These are phyloP conservation scores for Colletotrichum higginsianum DNA, from an alignment of 2,329 filamentous ascomycete species.

Conservation along the genomic window DNA sequence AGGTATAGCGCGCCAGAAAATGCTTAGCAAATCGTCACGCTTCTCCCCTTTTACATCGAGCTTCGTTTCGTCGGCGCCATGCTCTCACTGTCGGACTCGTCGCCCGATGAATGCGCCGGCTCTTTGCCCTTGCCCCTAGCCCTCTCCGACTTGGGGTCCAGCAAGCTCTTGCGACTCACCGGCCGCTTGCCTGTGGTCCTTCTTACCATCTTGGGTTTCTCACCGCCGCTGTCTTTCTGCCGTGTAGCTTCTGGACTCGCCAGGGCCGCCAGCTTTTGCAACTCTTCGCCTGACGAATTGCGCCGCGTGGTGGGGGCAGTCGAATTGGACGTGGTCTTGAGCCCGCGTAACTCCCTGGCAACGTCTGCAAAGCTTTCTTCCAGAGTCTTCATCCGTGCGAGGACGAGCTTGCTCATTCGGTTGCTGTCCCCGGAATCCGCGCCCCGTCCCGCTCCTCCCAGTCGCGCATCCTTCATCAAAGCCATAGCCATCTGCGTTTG, in stretches of 20 bases:
- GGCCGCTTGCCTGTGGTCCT: constrained; percentile 51
- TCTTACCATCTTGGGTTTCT: constrained; percentile 48
- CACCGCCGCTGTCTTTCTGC: constrained; percentile 44
- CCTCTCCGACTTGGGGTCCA: constrained; percentile 56
- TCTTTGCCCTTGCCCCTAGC: constrained; percentile 66
- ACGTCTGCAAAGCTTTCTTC: constrained; percentile 93
- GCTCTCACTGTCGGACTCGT: constrained; percentile 48
- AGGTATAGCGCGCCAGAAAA: constrained; percentile 42
- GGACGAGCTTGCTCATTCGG: constrained; percentile 83
- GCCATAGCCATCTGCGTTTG: constrained; percentile 85
- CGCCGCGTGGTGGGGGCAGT: constrained; percentile 64
- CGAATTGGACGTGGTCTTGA: constrained; percentile 62
- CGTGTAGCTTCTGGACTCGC: constrained; percentile 53
- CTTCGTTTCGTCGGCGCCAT: constrained; percentile 54
- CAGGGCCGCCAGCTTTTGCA: constrained; percentile 44
- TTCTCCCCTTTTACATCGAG: constrained; percentile 55
- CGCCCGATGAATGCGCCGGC: constrained; percentile 52
- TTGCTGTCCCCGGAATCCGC: constrained; percentile 66
- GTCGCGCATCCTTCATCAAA: constrained; percentile 69
- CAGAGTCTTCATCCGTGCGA: constrained; percentile 92
- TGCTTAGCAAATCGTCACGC: constrained; percentile 37
- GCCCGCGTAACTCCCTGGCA: constrained; percentile 82
- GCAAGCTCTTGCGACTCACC: constrained; percentile 59
- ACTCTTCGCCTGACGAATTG: constrained; percentile 66
- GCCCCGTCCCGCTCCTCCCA: constrained; percentile 60